Evolutionary conservation across 257 asterid genomes (phyloP).

Genomic region (Plantago elongata): DNA sequence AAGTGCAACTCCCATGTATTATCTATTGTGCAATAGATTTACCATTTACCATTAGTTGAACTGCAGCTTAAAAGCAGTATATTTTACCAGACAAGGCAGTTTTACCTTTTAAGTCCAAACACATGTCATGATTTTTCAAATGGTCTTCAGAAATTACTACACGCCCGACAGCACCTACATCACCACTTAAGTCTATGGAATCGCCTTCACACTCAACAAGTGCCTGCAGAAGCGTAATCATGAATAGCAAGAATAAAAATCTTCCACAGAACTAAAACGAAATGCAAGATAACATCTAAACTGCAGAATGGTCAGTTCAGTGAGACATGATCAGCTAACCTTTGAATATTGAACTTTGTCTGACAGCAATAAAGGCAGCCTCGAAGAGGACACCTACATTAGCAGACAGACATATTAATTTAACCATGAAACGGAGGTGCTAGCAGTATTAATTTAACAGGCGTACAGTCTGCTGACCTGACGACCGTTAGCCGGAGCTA

Average conservation of each 20-base stretch:
- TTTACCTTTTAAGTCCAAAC: conserved; percentile 87
- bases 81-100: conserved; percentile 4
- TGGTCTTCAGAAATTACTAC: conserved; percentile 59
- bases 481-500: conserved; percentile 34
- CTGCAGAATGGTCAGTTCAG: conserved; percentile 8
- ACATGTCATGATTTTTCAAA: conserved; percentile 60
- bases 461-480: conserved; percentile 42
- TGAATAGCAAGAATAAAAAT: background rate
- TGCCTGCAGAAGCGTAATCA: conserved; percentile 37
- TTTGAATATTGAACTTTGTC: conserved; percentile 83
- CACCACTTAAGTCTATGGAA: conserved; percentile 92
- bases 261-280: background rate
- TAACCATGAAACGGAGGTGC: conserved; percentile 1
- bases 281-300: conserved; percentile 14
- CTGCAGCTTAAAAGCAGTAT: background rate
- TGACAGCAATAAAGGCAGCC: conserved; percentile 70
- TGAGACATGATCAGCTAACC: conserved; percentile 39
- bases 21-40: conserved; percentile 14
- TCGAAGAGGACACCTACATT: conserved; percentile 64
- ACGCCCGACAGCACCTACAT: conserved; percentile 85
- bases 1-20: conserved; percentile 5
- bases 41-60: background rate
- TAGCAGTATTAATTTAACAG: conserved; percentile 13
- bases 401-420: conserved; percentile 19
- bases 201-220: conserved; percentile 96